phyloP scores from a whole-genome alignment of 495 filamentous ascomycete species.

The Saxophila tyrrhenica region DNA sequence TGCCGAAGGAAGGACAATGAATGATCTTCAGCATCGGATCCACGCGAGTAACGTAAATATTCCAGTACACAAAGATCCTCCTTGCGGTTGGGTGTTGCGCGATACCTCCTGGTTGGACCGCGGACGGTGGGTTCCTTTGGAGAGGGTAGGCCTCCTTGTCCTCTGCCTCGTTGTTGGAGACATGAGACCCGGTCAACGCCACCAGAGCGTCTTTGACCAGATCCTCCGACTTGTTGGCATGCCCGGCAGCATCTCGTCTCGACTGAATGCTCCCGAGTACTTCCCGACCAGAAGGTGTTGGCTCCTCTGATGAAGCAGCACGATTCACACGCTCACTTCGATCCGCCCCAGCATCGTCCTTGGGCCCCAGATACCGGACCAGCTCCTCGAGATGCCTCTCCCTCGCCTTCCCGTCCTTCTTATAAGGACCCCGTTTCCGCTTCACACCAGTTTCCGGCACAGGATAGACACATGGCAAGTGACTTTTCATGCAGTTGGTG shows the following conservation, averaged over 20 bases:
- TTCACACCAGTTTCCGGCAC: conserved; percentile 4
- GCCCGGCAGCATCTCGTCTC: not conserved
- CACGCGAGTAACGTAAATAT: conserved; percentile 5
- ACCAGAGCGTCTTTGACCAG: conserved; percentile 12
- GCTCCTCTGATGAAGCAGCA: not conserved
- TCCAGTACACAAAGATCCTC: conserved; percentile 8
- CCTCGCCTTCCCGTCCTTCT: conserved; percentile 7
- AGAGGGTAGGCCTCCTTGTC: not conserved
- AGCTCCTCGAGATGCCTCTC: conserved; percentile 13
- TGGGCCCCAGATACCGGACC: conserved; percentile 8
- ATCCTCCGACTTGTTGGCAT: conserved; percentile 1
- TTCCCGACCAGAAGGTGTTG: not conserved
- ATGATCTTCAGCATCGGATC: conserved; percentile 12
- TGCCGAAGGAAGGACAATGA: conserved; percentile 6
- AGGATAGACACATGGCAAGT: conserved; percentile 11
- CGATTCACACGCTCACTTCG: too few relatives aligned
- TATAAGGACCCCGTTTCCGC: conserved; percentile 15
- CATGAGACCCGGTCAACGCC: conserved; percentile 1
- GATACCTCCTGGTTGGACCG: not conserved
- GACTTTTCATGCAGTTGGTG: conserved; percentile 3
- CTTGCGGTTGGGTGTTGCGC: not conserved
- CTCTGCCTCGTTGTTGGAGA: not conserved
- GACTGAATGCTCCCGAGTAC: not conserved
- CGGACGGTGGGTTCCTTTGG: not conserved
- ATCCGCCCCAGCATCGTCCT: not conserved